Evolutionary conservation across 2,329 filamentous ascomycete species (phyloP).

Genomic region (Bipolaris zeicola): DNA sequence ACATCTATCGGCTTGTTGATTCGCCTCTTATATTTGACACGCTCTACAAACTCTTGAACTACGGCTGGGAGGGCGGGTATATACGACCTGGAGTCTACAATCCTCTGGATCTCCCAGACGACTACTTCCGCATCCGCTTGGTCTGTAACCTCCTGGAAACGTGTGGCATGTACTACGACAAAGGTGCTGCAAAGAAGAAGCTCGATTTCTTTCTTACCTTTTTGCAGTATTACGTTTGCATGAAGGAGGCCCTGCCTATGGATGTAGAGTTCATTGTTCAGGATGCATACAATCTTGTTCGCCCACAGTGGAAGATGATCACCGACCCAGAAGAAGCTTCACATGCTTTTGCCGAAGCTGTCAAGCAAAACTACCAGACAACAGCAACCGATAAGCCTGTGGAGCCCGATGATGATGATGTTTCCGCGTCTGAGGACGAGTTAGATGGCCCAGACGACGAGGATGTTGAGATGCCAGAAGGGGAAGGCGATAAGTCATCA

Average conservation of each 20-base stretch:
- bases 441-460: conserved; percentile 57
- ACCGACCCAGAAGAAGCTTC: conserved; percentile 81
- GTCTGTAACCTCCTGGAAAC: conserved; percentile 90
- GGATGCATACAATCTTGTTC: conserved; percentile 82
- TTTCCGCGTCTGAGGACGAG: conserved; percentile 78
- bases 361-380: conserved; percentile 85
- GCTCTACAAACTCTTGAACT: conserved; percentile 91
- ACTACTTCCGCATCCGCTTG: conserved; percentile 93
- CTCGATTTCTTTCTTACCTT: conserved; percentile 97
- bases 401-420: conserved; percentile 75
- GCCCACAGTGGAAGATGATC: conserved; percentile 91
- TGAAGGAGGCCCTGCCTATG: conserved; percentile 89
- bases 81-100: conserved; percentile 79
- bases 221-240: conserved; percentile 94
- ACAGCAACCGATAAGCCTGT: conserved; percentile 70
- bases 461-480: conserved; percentile 52
- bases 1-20: conserved; percentile 97
- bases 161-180: conserved; percentile 94
- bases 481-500: conserved; percentile 59
- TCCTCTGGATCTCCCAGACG: conserved; percentile 83
- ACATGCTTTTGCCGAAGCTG: conserved; percentile 82
- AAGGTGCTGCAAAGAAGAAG: conserved; percentile 93
- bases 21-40: conserved; percentile 94
- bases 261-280: conserved; percentile 97
- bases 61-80: conserved; percentile 82